Evolutionary conservation across 495 filamentous ascomycete species (phyloP), one percentile per base, ranked within the genome.

Genomic region (Paragyromitra xinjiangensis): DNA sequence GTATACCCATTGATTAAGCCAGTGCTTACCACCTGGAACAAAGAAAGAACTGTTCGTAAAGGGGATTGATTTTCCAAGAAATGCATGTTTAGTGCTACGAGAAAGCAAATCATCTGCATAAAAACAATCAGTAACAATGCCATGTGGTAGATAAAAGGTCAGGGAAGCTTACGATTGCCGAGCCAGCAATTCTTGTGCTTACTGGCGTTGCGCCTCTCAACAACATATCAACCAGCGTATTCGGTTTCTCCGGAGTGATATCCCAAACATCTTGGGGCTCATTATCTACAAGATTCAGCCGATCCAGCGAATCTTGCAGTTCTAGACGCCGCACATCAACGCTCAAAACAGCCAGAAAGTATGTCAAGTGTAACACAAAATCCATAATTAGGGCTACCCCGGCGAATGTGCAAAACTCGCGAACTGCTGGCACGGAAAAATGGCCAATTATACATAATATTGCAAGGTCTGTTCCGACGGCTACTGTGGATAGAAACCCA

Each of bases 281-380:
- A 24, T 63, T 66, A 1, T 81, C 80, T 22, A 39, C 45, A n/a
- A 82, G 75, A 71, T 81, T 84, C 64, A 84, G 81, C 34, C 83
- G 78, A 55, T 84, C 86, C 14, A 88, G 83, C 0, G 85, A 87
- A 75, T 88, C 86, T 81, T 85, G 85, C 0, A 93, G 85, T 84
- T 93, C 91, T 62, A 90, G 87, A 74, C 92, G 87, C 3, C 88
- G 88, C 24, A 93, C 89, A 71, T 93, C 91, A 68, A 93, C 89
- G 78, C 90, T 93, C 24, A 93, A 85, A 48, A 93, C 90, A 5
- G 91, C 87, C 19, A 92, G 85, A 79, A 93, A 92, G 83, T 92
- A 93, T 3, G 91, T 92, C 16, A 91, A 84, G 44, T 92, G 85
- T 77, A 90, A 91, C 64, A 91, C 86, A 78, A 89, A 91, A 82